These are phyloP conservation scores for Parachaetomium inaequale DNA, from an alignment of 495 filamentous ascomycete species.

Conservation along the genomic window DNA sequence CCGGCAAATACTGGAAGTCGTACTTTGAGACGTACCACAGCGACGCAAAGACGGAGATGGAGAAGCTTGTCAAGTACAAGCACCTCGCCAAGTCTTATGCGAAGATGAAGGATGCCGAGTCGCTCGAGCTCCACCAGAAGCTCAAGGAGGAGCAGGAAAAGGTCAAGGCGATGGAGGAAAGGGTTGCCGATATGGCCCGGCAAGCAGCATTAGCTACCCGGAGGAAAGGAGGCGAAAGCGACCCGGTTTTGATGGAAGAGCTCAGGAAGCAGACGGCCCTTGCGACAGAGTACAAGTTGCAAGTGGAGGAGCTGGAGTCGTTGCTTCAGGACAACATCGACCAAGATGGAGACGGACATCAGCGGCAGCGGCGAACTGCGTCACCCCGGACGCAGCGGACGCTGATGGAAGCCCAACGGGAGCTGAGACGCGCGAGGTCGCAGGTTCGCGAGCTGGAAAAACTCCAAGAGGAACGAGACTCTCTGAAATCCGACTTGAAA, in stretches of 20 bases:
- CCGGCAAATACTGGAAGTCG: slow-evolving; percentile 90
- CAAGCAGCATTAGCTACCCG: slow-evolving; percentile 42
- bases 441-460: slow-evolving; percentile 50
- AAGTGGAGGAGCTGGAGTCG: slow-evolving; percentile 58
- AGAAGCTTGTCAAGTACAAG: slow-evolving; percentile 73
- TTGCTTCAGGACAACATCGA: slow-evolving; percentile 43
- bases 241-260: slow-evolving; percentile 51
- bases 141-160: slow-evolving; percentile 62
- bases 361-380: slow-evolving; percentile 32
- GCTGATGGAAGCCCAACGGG: slow-evolving; percentile 43
- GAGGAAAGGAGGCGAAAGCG: slow-evolving; percentile 45
- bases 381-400: slow-evolving; percentile 48
- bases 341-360: slow-evolving; percentile 33
- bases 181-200: slow-evolving; percentile 58
- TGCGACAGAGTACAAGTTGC: slow-evolving; percentile 63
- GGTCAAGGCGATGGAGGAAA: slow-evolving; percentile 49
- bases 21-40: slow-evolving; percentile 80
- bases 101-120: slow-evolving; percentile 81
- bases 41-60: slow-evolving; percentile 74
- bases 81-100: slow-evolving; percentile 84
- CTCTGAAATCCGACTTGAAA: slow-evolving; percentile 44
- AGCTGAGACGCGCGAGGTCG: slow-evolving; percentile 44
- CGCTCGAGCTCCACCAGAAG: slow-evolving; percentile 64
- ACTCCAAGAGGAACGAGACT: slow-evolving; percentile 47
- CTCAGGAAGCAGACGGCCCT: slow-evolving; percentile 64